Percentiles rank a stretch among this genome's conserved stretches.
Evolutionary conservation across 805 yeast species (phyloP).

Genomic region (Saccharomyces mikatae): DNA sequence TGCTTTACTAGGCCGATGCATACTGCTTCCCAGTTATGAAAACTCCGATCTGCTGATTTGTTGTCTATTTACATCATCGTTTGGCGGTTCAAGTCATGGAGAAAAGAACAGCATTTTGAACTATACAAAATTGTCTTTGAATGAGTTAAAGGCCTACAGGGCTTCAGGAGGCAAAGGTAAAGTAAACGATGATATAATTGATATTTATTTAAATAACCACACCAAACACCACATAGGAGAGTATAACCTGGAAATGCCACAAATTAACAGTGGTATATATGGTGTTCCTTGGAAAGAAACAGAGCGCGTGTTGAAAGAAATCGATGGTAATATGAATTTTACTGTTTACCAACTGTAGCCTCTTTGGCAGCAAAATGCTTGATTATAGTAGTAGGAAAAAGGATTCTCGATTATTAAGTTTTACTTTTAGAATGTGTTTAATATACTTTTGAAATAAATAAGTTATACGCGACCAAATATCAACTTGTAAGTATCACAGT

Average conservation of each 20-base stretch:
- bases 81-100: slow-evolving; percentile 39
- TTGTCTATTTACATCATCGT: slow-evolving; percentile 65
- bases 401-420: not conserved
- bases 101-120: slow-evolving; percentile 39
- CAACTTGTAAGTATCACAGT: not conserved
- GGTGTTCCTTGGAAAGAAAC: slow-evolving; percentile 73
- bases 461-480: not conserved
- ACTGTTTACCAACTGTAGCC: slow-evolving; percentile 25
- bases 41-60: slow-evolving; percentile 35
- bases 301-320: slow-evolving; percentile 39
- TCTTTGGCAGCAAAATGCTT: not conserved
- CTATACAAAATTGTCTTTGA: slow-evolving; percentile 44
- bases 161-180: not conserved
- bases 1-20: slow-evolving; percentile 40
- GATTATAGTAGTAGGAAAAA: not conserved
- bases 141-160: slow-evolving; percentile 31
- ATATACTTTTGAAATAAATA: not conserved
- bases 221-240: slow-evolving; percentile 5
- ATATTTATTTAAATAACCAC: slow-evolving; percentile 2
- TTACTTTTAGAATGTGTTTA: not conserved
- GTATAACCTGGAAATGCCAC: slow-evolving; percentile 51
- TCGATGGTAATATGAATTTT: slow-evolving; percentile 5
- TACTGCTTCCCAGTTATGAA: slow-evolving; percentile 19
- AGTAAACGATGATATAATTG: slow-evolving; percentile 1
- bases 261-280: slow-evolving; percentile 74